Base-by-base conservation (phyloP, 768 basidiomycete genomes). In the Aureoboletus auriporus region DNA sequence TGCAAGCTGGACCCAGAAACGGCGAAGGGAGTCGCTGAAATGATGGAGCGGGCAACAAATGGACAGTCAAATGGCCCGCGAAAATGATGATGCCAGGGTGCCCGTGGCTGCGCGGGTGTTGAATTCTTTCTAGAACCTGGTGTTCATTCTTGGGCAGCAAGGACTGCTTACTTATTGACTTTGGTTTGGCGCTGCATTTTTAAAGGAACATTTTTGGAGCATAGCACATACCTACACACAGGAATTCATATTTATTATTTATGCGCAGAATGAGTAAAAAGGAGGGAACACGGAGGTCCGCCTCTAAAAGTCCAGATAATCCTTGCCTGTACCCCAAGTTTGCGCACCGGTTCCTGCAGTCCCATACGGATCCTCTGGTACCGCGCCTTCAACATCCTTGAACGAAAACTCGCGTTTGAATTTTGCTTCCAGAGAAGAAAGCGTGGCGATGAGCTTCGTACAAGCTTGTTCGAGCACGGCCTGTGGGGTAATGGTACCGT, bases 321-420 rank as follows among this genome's bases (percentile, higher is more conserved):
- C 79, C 39, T 73, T 69, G 36, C 75, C 75, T 20, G 70, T 67
- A 39, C 71, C 68, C 77, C 78, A 77, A 28, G 68, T 69, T 39
- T 65, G 61, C 30, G 66, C 74, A 16, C 70, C 64, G 1, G 69
- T 67, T n/a, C 70, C 69, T 3, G 62, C 58, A 2, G 67, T 66
- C 31, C 79, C 78, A 57, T 80, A 80, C 9, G 78, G 75, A 45
- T 80, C 78, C 35, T 79, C 78, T 13, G 61, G 59, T 3, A 62
- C 64, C 12, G 56, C 55, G 9, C 75, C 77, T 50, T 86, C 84
- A 5, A 78, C 79, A 50, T 87, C 86, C 61, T 85, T 86, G 67
- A 83, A 85, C 34, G 83, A 81, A 65, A 90, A 90, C 69, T 90
- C 88, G 42, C 86, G 78, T 66, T 84, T 86, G 70, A 91, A 90